Conservation (phyloP, 2,329 filamentous ascomycete genomes). For the Cladophialophora immunda region DNA sequence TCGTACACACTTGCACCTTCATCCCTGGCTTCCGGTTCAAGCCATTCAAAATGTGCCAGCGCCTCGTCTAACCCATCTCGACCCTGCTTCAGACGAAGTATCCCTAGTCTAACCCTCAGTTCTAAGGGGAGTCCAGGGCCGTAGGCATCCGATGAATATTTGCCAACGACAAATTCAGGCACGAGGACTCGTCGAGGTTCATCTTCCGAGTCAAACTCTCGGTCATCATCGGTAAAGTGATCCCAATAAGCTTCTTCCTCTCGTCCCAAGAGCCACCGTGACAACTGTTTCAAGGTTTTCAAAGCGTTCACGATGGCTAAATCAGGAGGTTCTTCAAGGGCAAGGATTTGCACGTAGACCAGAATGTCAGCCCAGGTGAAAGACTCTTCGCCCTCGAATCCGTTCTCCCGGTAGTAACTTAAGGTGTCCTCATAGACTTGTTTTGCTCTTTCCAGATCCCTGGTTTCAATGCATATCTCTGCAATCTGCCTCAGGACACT, state of each 20-base stretch:
- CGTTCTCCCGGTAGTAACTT: slow-evolving; percentile 55
- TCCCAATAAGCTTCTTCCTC: slow-evolving; percentile 81
- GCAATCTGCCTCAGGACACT: slow-evolving; percentile 65
- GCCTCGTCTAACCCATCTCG: slow-evolving; percentile 73
- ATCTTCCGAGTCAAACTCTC: slow-evolving; percentile 85
- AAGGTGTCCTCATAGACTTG: slow-evolving; percentile 63
- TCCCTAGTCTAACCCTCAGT: slow-evolving; percentile 81
- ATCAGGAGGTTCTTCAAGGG: slow-evolving; percentile 62
- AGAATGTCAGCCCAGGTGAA: slow-evolving; percentile 83
- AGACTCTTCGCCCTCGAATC: slow-evolving; percentile 51
- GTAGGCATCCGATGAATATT: slow-evolving; percentile 68
- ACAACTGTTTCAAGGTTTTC: slow-evolving; percentile 72
- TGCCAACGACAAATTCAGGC: slow-evolving; percentile 65
- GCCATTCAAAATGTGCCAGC: slow-evolving; percentile 73
- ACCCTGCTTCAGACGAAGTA: slow-evolving; percentile 79
- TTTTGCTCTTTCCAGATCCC: slow-evolving; percentile 58
- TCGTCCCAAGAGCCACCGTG: slow-evolving; percentile 84
- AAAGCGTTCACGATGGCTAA: slow-evolving; percentile 64
- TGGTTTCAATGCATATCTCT: slow-evolving; percentile 63
- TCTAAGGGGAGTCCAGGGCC: slow-evolving; percentile 80
- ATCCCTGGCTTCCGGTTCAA: slow-evolving; percentile 69
- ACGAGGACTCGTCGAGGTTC: slow-evolving; percentile 70
- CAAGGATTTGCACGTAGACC: slow-evolving; percentile 83
- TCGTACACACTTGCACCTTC: slow-evolving; percentile 65
- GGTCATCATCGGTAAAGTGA: slow-evolving; percentile 71